phyloP scores from a whole-genome alignment of 345 rosid species.

The Salix exigua region DNA sequence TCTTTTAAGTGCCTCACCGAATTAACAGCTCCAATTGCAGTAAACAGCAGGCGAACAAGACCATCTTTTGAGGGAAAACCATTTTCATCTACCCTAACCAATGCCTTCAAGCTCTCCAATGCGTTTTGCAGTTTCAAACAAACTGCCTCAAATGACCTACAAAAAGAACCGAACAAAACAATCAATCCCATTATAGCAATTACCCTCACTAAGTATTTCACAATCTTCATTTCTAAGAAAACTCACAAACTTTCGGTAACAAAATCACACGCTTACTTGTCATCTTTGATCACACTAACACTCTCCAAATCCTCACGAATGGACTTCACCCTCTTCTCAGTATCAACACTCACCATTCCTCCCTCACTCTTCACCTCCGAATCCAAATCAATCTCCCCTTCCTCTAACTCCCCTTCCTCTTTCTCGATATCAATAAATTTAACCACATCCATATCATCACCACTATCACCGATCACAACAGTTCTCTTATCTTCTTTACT shows the following conservation, averaged over 20 bases:
- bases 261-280: slow-evolving; percentile 57
- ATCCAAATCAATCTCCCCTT: slow-evolving; percentile 94
- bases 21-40: slow-evolving; percentile 50
- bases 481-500: slow-evolving; percentile 17
- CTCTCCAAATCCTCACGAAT: slow-evolving; percentile 59
- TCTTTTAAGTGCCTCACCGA: slow-evolving; percentile 42
- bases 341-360: slow-evolving; percentile 23
- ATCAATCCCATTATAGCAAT: slow-evolving; percentile 9
- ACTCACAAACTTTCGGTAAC: not conserved
- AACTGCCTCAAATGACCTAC: slow-evolving; percentile 68
- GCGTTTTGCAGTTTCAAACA: slow-evolving; percentile 53
- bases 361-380: slow-evolving; percentile 24
- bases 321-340: slow-evolving; percentile 35
- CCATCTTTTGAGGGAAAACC: slow-evolving; percentile 39
- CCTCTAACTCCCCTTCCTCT: slow-evolving; percentile 96
- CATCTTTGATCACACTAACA: slow-evolving; percentile 47
- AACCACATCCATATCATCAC: slow-evolving; percentile 42
- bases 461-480: slow-evolving; percentile 59
- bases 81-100: slow-evolving; percentile 29
- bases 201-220: not conserved
- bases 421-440: slow-evolving; percentile 34
- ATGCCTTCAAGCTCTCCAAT: slow-evolving; percentile 58
- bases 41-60: slow-evolving; percentile 46
- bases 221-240: slow-evolving; percentile 1
- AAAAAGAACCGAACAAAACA: slow-evolving; percentile 14